Evolutionary conservation across 1,284 basidiomycete genomes (phyloP), one percentile per base, ranked within the genome.

Genomic region (Ustilago vetiveriae): DNA sequence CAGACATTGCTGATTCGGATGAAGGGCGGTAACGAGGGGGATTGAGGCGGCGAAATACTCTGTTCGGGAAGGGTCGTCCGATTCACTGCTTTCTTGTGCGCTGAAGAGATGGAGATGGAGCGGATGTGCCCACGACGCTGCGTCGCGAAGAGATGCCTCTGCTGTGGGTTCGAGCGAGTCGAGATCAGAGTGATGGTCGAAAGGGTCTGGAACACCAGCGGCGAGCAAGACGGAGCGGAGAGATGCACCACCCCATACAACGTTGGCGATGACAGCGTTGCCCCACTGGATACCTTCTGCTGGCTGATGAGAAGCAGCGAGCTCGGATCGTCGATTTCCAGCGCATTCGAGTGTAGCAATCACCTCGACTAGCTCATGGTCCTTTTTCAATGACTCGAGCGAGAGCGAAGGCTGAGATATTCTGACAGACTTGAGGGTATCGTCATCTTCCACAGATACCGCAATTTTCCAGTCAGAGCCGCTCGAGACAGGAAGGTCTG

Each of bases 261-360:
- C 64, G 40, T 71, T 74, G 32, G 62, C 62, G n/a, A 75, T 72
- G 22, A 62, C 69, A 3, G 68, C 72, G 7, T 62, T 47, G 22
- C 57, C 50, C 74, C 74, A 75, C 23, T 68, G 63, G 5, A 75
- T 57, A 6, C 74, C 74, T 35, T 74, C 68, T 4, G 63, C 46
- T n/a, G 66, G 37, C 17, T 32, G 32, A n/a, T 62, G 46, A 8
- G 47, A 50, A 3, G 62, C 32, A 3, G 51, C 41, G 27, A 75
- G 48, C 47, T 75, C 74, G 2, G 57, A 30, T 8, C 72, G 36
- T n/a, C 74, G 49, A 27, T 75, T 75, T 1, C 72, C 72, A 7
- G 74, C 74, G 21, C 74, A 75, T 39, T 75, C 72, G 30, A 75
- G 55, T 1, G 67, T 70, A 14, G 74, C 72, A 4, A 58, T 40